Base-by-base conservation (phyloP, 768 basidiomycete genomes). In the Daedaleopsis nitida region DNA sequence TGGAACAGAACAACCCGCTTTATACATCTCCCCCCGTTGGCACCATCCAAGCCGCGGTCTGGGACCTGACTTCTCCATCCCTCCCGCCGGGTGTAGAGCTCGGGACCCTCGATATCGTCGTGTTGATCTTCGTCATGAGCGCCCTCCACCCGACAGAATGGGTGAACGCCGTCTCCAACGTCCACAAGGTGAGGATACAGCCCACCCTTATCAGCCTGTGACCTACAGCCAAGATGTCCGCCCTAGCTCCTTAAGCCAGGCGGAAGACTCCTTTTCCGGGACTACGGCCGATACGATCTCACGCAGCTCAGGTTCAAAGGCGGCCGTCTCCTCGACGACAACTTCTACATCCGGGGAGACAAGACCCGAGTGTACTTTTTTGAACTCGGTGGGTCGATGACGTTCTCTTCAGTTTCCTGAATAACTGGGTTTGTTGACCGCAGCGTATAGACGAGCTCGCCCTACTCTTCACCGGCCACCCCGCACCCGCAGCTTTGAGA, bases 341-440 rank as follows among this genome's bases (percentile, higher is more conserved):
- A 97, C 71, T 88, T 99, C 65, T 99, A 99, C 69, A 90, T 97
- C 54, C 85, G 97, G 39, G 97, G 97, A 0, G 97, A 99, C 76
- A 96, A 94, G 69, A 98, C 97, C 0, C 81, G 97, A 42, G 97
- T 99, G 0, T 98, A 98, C 74, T 99, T 98, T 73, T 99, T 99
- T 66, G 90, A 92, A 62, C 73, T 92, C 12, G 92, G 95, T 92
- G 66, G 34, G 65, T 9, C 50, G 12, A 19, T 13, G 24, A 38
- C n/a, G 19, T 6, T 19, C 24, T 19, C 38, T 10, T 8, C 3
- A 2, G 37, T 16, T 38, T 32, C 27, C 27, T 32, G 4, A 7
- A 32, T 7, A 32, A 3, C 7, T 42, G 42, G 19, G 17, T 3
- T 16, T 11, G 32, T 37, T 21, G 21, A 51, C 38, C 4, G 45